phyloP scores from a whole-genome alignment of 129 eudicot genomes.

The Flaveria trinervia region DNA sequence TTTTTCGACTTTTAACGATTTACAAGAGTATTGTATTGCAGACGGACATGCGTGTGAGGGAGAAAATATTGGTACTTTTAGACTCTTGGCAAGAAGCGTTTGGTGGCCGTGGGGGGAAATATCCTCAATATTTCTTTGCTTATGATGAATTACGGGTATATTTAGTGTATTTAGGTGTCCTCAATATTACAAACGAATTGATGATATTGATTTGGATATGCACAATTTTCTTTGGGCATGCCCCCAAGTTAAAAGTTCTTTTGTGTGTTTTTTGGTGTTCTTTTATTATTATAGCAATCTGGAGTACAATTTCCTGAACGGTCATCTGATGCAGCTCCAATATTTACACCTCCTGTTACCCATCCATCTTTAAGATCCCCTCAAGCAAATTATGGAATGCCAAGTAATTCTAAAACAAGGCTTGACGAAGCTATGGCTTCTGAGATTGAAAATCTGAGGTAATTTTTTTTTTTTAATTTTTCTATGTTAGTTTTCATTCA shows the following conservation, averaged over 20 bases:
- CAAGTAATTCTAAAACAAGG: conserved; percentile 73
- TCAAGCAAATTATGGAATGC: conserved; percentile 82
- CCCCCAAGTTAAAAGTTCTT: background rate
- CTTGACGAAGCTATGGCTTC: conserved; percentile 94
- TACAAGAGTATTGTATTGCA: conserved; percentile 36
- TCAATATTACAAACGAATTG: background rate
- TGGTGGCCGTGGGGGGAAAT: conserved; percentile 86
- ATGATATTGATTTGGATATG: conserved; percentile 13
- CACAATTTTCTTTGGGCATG: background rate
- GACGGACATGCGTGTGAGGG: conserved; percentile 89
- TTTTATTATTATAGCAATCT: conserved; percentile 37
- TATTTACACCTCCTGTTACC: conserved; percentile 75
- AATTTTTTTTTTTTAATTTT: background rate
- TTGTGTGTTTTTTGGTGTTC: conserved; percentile 6
- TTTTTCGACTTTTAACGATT: too few relatives aligned
- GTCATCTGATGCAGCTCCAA: conserved; percentile 66
- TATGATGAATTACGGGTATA: conserved; percentile 86
- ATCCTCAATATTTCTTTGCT: conserved; percentile 89
- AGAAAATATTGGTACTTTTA: conserved; percentile 65
- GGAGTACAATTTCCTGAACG: conserved; percentile 78
- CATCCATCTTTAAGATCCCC: conserved; percentile 50
- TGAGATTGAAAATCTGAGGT: conserved; percentile 73
- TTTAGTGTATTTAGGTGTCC: background rate
- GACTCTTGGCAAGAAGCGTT: conserved; percentile 96
- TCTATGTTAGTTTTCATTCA: background rate